Evolutionary conservation across 306 rosid species (phyloP).

Genomic region (Lathyrus sativus): DNA sequence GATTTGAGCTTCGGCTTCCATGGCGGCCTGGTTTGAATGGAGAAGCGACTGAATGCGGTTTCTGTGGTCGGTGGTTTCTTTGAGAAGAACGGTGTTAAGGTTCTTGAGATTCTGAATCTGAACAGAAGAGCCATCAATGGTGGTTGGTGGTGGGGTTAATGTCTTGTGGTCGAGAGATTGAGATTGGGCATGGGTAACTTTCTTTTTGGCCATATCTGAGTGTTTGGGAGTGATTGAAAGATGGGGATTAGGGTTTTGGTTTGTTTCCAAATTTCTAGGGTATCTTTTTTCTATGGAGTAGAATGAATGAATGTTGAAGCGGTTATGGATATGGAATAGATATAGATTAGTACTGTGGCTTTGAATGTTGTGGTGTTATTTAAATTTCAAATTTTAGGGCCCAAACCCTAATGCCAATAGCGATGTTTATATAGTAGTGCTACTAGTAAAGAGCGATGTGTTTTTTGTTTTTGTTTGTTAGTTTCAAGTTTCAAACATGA

Average conservation of each 20-base stretch:
- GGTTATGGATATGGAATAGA: neutral
- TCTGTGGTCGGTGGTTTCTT: slow-evolving; percentile 57
- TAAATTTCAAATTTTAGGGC: neutral
- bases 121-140: slow-evolving; percentile 42
- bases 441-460: too few relatives aligned
- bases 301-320: neutral
- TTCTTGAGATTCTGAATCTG: slow-evolving; percentile 67
- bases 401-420: slow-evolving; percentile 2
- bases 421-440: neutral
- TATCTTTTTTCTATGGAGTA: too few relatives aligned
- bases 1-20: slow-evolving; percentile 15
- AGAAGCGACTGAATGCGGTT: slow-evolving; percentile 49
- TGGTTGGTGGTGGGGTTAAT: neutral
- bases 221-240: neutral
- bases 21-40: slow-evolving; percentile 34
- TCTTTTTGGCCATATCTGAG: slow-evolving; percentile 67
- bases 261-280: too few relatives aligned
- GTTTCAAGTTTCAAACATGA: too few relatives aligned
- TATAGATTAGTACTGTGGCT: too few relatives aligned
- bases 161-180: slow-evolving; percentile 36
- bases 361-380: neutral
- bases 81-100: slow-evolving; percentile 64
- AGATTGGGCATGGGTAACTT: slow-evolving; percentile 30
- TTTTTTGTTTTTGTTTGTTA: too few relatives aligned
- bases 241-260: neutral